Base-by-base conservation (phyloP, 208 protist genomes). In the Acanthamoeba sp. region DNA sequence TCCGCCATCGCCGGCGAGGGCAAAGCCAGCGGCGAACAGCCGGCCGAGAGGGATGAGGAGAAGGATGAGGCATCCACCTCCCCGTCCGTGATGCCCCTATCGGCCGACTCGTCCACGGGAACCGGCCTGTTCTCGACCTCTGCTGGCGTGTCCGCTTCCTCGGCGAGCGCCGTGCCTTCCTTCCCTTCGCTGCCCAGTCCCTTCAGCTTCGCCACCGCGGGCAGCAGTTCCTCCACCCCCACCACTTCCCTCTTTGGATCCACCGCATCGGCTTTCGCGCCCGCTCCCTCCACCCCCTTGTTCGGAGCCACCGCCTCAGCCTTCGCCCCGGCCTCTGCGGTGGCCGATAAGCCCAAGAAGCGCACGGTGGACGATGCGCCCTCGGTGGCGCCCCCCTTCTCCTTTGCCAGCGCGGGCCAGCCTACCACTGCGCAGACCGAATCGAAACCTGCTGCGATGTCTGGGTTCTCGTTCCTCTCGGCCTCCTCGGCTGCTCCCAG, bases 401-500 rank as follows among this genome's bases (percentile, higher is more conserved):
- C 52, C 52, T 57, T 57, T 22, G 24, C 52, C 52, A 57, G 52
- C 52, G 20, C 52, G 20, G 52, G 52, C 20, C 52, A 57, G 52
- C 24, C 52, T 22, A 20, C 52, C 52, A 16, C 52, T 57, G 22
- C 52, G 52, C 20, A 22, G 24, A 57, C 52, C 4, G 52, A 57
- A 57, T 22, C 22, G 64, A 73, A 73, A 27, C 64, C 64, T 27
- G 27, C 64, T 22, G 55, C n/a, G n/a, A n/a, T n/a, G 4, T 80
- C 69, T 9, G 38, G 32, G 32, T 80, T 80, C 69, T 80, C 69
- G 4, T 66, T 66, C 69, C 69, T 80, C 18, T 80, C 69, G 69
- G 38, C 32, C 22, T 24, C 69, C 29, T 80, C 59, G 59, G 27
- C 29, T 14, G 20, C 69, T 71, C 14, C 29, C 6, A 57, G 52